These are phyloP conservation scores for Linderniella brevidens DNA, from an alignment of 257 asterid species.

Conservation along the genomic window DNA sequence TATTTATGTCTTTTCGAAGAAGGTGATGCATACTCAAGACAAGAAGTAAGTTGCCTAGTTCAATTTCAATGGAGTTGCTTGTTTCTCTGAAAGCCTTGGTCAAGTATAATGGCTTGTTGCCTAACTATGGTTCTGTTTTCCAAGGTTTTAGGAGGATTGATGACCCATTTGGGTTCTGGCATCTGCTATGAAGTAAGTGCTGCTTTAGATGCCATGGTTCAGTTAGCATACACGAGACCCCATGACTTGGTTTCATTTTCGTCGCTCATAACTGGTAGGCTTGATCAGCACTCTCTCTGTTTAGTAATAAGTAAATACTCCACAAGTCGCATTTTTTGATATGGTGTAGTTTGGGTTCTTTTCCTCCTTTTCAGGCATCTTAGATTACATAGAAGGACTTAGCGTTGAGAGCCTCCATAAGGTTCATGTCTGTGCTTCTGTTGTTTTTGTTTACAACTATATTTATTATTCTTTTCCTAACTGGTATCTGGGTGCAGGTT, in stretches of 20 bases:
- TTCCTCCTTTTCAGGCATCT: constrained; percentile 43
- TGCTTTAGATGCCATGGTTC: constrained; percentile 61
- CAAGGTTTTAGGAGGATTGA: constrained; percentile 75
- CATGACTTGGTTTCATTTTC: constrained; percentile 58
- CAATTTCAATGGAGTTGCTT: neutral
- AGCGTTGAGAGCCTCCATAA: constrained; percentile 50
- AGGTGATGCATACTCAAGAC: constrained; percentile 53
- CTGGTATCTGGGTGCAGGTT: constrained; percentile 30
- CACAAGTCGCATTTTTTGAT: constrained; percentile 4
- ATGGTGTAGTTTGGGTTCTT: constrained; percentile 9
- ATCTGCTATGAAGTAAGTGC: constrained; percentile 49
- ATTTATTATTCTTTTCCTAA: neutral
- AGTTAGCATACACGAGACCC: constrained; percentile 44
- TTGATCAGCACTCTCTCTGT: constrained; percentile 7
- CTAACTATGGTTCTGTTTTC: neutral
- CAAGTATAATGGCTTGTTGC: too few relatives aligned
- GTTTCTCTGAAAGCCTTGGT: neutral
- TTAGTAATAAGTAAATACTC: constrained; percentile 1
- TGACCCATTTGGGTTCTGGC: constrained; percentile 81
- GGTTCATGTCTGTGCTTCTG: constrained; percentile 19
- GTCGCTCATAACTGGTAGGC: constrained; percentile 57
- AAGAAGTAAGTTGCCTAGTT: constrained; percentile 48
- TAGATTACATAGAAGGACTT: constrained; percentile 84
- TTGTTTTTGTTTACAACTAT: constrained; percentile 6
- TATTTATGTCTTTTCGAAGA: constrained; percentile 52